Evolutionary conservation across 2,329 filamentous ascomycete species (phyloP).

Genomic region (Beauveria medogensis): DNA sequence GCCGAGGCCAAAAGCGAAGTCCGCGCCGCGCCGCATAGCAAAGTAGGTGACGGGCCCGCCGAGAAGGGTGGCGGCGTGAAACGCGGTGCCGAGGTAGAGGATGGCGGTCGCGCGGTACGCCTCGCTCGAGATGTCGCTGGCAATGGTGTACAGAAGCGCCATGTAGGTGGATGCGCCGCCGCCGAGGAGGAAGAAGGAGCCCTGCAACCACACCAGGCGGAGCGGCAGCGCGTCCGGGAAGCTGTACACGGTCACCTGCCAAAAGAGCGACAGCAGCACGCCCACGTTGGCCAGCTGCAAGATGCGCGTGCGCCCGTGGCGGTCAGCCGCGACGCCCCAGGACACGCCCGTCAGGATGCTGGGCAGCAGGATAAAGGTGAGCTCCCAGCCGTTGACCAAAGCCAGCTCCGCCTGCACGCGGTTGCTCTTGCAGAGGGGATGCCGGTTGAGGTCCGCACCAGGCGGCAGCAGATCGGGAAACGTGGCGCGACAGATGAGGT

Average conservation of each 20-base stretch:
- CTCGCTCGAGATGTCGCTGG: constrained; percentile 10
- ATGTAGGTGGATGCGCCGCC: constrained; percentile 15
- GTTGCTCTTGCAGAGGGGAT: constrained; percentile 15
- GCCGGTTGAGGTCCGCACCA: background rate
- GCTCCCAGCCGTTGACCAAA: constrained; percentile 15
- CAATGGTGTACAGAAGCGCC: constrained; percentile 16
- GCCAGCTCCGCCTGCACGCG: constrained; percentile 17
- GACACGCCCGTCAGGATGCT: constrained; percentile 15
- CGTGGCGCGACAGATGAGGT: constrained; percentile 11
- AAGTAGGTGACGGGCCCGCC: constrained; percentile 14
- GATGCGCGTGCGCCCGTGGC: constrained; percentile 13
- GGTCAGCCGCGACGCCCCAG: constrained; percentile 17
- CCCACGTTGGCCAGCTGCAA: constrained; percentile 15
- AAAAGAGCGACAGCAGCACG: constrained; percentile 4
- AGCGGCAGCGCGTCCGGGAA: constrained; percentile 14
- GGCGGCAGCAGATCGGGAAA: background rate
- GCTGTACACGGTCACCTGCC: constrained; percentile 1
- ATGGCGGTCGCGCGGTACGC: constrained; percentile 13
- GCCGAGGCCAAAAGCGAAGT: constrained; percentile 10
- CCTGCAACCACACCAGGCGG: constrained; percentile 13
- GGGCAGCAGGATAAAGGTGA: constrained; percentile 15
- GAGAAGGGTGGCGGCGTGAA: constrained; percentile 12
- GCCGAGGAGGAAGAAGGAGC: constrained; percentile 15
- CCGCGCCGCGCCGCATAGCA: constrained; percentile 13
- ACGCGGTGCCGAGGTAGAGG: constrained; percentile 14